Conservation (phyloP, 495 filamentous ascomycete genomes). For the Penicillium cosmopolitanum region DNA sequence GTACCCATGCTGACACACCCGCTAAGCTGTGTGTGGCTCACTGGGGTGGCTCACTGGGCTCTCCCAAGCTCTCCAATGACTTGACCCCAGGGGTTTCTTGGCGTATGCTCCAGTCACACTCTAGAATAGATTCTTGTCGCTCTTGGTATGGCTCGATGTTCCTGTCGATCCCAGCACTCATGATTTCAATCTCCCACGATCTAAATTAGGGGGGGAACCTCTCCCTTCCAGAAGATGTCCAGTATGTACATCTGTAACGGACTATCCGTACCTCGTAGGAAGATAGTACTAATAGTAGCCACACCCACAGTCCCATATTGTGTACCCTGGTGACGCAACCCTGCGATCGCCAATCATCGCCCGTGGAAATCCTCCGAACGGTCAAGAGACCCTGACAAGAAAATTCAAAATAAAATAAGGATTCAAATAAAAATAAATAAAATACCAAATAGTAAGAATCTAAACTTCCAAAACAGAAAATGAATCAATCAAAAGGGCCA, state of each 20-base stretch:
- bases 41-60: not conserved
- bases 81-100: slow-evolving; percentile 27
- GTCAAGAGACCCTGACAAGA: slow-evolving; percentile 22
- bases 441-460: too few species aligned
- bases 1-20: not conserved
- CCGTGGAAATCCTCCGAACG: slow-evolving; percentile 17
- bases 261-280: not conserved
- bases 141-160: slow-evolving; percentile 26
- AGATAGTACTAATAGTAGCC: not conserved
- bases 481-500: not conserved
- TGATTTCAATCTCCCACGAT: not conserved
- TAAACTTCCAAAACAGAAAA: not conserved
- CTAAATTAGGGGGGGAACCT: not conserved
- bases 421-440: not conserved
- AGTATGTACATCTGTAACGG: not conserved
- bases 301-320: not conserved
- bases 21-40: slow-evolving; percentile 5
- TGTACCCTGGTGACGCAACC: slow-evolving; percentile 13
- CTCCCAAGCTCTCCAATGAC: slow-evolving; percentile 11
- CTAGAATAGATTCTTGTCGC: slow-evolving; percentile 17
- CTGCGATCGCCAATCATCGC: slow-evolving; percentile 17
- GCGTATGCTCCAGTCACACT: slow-evolving; percentile 26
- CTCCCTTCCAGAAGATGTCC: not conserved
- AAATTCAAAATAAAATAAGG: not conserved
- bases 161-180: slow-evolving; percentile 24